Evolutionary conservation across 78 protist genomes (phyloP).

Genomic region (Pirum gemmata): DNA sequence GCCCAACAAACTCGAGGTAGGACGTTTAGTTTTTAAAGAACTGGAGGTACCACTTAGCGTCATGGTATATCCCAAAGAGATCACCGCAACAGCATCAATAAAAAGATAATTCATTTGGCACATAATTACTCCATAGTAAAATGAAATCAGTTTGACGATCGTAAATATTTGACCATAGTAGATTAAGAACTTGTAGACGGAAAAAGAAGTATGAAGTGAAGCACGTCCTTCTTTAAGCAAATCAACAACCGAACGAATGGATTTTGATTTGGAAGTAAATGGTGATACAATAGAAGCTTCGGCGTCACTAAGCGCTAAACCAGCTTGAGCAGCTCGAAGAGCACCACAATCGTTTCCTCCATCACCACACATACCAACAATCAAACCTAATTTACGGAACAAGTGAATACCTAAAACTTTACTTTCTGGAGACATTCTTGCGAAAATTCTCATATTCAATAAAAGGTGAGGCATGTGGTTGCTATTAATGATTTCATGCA

Average conservation of each 20-base stretch:
- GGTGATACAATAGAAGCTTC: constrained; percentile 81
- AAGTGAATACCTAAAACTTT: neutral
- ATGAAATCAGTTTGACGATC: neutral
- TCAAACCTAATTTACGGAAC: too few relatives aligned
- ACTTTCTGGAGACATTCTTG: constrained; percentile 51
- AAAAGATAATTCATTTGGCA: neutral
- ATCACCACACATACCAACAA: too few relatives aligned
- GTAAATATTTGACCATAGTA: constrained; percentile 43
- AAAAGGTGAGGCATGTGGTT: neutral
- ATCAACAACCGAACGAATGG: constrained; percentile 1
- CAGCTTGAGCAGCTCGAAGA: constrained; percentile 67
- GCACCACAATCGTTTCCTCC: constrained; percentile 77
- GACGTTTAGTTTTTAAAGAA: neutral
- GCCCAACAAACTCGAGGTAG: neutral
- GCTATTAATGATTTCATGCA: too few relatives aligned
- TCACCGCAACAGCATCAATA: neutral
- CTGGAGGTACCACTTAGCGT: neutral
- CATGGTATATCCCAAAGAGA: neutral
- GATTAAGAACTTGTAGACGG: constrained; percentile 67
- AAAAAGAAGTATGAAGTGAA: constrained; percentile 60
- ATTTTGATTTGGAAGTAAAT: constrained; percentile 57
- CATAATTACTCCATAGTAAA: neutral
- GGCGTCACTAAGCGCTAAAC: constrained; percentile 61
- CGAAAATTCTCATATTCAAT: constrained; percentile 21
- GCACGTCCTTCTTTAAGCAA: constrained; percentile 45